These are phyloP conservation scores for Phytophthora crassamura DNA, from an alignment of 352 stramenopile genomes.

Conservation along the genomic window DNA sequence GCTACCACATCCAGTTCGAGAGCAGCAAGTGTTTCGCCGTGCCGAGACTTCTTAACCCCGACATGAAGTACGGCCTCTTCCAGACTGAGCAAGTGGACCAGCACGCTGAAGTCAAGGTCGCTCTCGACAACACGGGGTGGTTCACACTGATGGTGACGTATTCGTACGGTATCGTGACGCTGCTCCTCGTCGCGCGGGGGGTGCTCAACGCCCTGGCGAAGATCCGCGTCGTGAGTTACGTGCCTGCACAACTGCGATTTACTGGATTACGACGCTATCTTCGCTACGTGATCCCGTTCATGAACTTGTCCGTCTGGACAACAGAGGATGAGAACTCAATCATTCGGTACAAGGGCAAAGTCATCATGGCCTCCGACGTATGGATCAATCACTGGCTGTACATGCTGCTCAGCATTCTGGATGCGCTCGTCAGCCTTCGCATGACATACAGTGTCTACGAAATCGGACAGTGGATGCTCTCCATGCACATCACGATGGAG, in stretches of 20 bases:
- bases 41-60: constrained; percentile 43
- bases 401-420: constrained; percentile 61
- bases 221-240: constrained; percentile 46
- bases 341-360: constrained; percentile 58
- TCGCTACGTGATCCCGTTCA: constrained; percentile 56
- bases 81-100: constrained; percentile 48
- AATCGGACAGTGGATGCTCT: constrained; percentile 69
- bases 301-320: constrained; percentile 43
- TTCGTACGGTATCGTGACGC: constrained; percentile 55
- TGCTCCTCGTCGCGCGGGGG: constrained; percentile 57
- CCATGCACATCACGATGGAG: constrained; percentile 48
- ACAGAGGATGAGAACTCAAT: constrained; percentile 45
- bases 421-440: constrained; percentile 50
- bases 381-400: constrained; percentile 84
- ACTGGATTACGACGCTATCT: constrained; percentile 31
- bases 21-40: constrained; percentile 58
- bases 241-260: constrained; percentile 51
- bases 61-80: constrained; percentile 60
- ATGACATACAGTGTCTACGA: constrained; percentile 55
- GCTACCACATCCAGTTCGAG: constrained; percentile 62
- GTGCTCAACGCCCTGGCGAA: constrained; percentile 57
- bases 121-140: constrained; percentile 53
- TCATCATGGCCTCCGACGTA: constrained; percentile 62
- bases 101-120: constrained; percentile 48
- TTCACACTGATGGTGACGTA: constrained; percentile 44